Base-by-base conservation (phyloP, 306 rosid genomes). In the barrel medic (Medicago truncatula) region DNA sequence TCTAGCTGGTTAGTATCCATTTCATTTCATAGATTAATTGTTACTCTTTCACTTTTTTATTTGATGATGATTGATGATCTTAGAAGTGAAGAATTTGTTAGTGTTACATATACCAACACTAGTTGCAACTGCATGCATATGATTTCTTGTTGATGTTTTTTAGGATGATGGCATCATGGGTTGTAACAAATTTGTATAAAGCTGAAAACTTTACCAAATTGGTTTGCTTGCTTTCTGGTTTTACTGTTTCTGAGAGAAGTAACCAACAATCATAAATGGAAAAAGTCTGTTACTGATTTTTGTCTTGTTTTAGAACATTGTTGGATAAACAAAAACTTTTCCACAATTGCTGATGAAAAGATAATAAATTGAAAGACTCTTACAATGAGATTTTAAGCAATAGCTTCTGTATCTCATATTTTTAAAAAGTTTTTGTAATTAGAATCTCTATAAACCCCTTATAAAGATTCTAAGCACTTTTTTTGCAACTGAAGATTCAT, bases 1-100 rank as follows among this genome's bases (percentile, higher is more conserved):
- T 89, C 97, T 8, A 87, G 87, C 25, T 91, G 98, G 98, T 93
- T 8, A 82, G 91, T 87, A 66, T 44, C 77, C 82, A 44, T 41
- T 59, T 46, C 52, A 12, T 13, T 46, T 46, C 52, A 12, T n/a
- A 46, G 16, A 46, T 46, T 46, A 13, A 44, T 44, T 12, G 4
- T 44, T 12, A 11, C 15, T 44, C n/a, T 44, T 44, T 44, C 52
- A 18, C 23, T 21, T 54, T 54, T 17, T 23, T 6, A 54, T 54
- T 54, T 54, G 13, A 54, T 18, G 13, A 54, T 54, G 60, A 46
- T 53, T 5, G 13, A 56, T 56, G 61, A 54, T 56, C 61, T 20
- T 18, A 9, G 31, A 56, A 20, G 31, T 53, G 21, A 53, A 8
- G 10, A 8, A 53, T 9, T 9, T 17, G 13, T 53, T 53, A 53